phyloP scores from a whole-genome alignment of 257 asterid genomes.

The Echites panduratus region DNA sequence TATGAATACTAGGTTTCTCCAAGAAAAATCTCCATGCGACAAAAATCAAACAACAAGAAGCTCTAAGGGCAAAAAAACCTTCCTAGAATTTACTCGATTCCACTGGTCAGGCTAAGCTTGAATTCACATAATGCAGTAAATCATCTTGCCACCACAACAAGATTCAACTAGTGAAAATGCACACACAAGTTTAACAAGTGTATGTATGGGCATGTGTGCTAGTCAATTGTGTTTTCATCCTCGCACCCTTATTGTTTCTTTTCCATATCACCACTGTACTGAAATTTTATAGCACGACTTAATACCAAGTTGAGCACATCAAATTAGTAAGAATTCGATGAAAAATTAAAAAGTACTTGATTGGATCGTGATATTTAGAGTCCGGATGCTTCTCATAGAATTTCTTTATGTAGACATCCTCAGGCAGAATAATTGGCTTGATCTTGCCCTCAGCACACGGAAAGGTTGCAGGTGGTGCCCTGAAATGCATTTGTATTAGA shows the following conservation, averaged over 20 bases:
- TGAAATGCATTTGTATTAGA: conserved; percentile 16
- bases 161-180: neutral
- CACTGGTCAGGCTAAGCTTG: neutral
- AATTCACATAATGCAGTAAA: neutral
- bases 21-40: neutral
- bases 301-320: neutral
- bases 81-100: neutral
- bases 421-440: conserved; percentile 60
- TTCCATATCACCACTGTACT: neutral
- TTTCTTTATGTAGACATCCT: conserved; percentile 66
- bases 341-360: conserved; percentile 46
- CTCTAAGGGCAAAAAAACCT: neutral
- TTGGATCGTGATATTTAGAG: conserved; percentile 60
- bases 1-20: neutral
- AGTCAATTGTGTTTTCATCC: neutral
- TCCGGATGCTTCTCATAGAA: conserved; percentile 67
- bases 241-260: neutral
- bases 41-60: neutral
- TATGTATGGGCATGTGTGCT: neutral
- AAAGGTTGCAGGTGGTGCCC: conserved; percentile 87
- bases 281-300: neutral
- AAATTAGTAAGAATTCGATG: neutral
- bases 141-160: neutral
- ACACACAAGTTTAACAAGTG: no score
- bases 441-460: conserved; percentile 69